phyloP scores from a whole-genome alignment of 768 basidiomycete species.

The Ramaria sp. region DNA sequence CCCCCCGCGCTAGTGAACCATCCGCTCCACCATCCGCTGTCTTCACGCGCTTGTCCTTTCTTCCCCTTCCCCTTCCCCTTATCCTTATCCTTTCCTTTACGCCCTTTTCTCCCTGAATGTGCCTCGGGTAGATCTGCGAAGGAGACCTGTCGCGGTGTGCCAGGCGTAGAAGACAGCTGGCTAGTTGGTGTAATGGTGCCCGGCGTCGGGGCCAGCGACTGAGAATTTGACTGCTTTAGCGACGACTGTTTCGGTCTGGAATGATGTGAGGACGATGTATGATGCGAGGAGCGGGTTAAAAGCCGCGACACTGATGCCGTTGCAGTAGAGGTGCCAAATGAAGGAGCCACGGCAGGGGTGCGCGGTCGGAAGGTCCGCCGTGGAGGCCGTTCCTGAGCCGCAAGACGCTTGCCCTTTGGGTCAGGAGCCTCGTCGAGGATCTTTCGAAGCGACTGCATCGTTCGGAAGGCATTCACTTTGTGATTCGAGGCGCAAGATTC shows the following conservation, averaged over 20 bases:
- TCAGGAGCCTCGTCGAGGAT: constrained; percentile 43
- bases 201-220: constrained; percentile 23
- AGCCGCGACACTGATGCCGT: constrained; percentile 74
- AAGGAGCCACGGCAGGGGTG: constrained; percentile 38
- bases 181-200: constrained; percentile 22
- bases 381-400: constrained; percentile 17
- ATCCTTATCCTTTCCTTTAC: constrained; percentile 22
- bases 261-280: constrained; percentile 46
- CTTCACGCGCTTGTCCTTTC: constrained; percentile 24
- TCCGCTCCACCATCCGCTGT: constrained; percentile 20
- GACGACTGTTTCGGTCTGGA: constrained; percentile 48
- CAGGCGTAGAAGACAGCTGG: constrained; percentile 35
- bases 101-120: constrained; percentile 20
- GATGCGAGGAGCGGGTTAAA: constrained; percentile 50
- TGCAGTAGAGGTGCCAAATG: constrained; percentile 56
- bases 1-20: constrained; percentile 20
- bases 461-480: constrained; percentile 41
- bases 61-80: constrained; percentile 21
- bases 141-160: constrained; percentile 67
- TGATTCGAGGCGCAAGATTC: constrained; percentile 44
- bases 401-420: constrained; percentile 10
- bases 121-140: constrained; percentile 60
- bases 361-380: constrained; percentile 32
- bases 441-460: constrained; percentile 55
- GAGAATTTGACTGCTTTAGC: constrained; percentile 29